A percentile compares a stretch with the other conserved stretches of the same genome.
phyloP scores from a whole-genome alignment of 129 eudicot species.

The Flaveria robusta region DNA sequence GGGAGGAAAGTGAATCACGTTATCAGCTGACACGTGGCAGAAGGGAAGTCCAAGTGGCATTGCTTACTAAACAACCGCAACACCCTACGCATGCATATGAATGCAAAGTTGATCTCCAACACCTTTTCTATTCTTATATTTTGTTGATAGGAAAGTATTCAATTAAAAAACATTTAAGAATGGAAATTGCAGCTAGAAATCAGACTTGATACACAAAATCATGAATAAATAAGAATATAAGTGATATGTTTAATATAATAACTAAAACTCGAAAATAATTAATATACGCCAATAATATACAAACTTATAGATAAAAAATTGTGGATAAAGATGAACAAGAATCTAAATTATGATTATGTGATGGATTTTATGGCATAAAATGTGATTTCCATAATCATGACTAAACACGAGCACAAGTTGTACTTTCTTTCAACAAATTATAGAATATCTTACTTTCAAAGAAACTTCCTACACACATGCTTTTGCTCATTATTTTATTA shows the following conservation, averaged over 20 bases:
- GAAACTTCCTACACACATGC: slow-evolving; percentile 35
- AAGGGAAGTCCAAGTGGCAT: slow-evolving; percentile 13
- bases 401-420: slow-evolving; percentile 31
- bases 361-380: slow-evolving; percentile 11
- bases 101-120: no score
- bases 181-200: no score
- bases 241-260: not conserved
- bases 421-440: slow-evolving; percentile 31
- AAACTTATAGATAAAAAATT: not conserved
- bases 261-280: not conserved
- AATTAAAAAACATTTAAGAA: no score
- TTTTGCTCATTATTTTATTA: not conserved
- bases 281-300: not conserved
- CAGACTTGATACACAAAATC: not conserved
- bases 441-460: slow-evolving; percentile 23
- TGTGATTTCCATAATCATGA: slow-evolving; percentile 31
- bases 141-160: no score
- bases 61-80: slow-evolving; percentile 15
- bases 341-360: slow-evolving; percentile 29
- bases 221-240: not conserved
- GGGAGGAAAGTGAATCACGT: not conserved
- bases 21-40: not conserved
- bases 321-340: slow-evolving; percentile 29
- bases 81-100: slow-evolving; percentile 13
- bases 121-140: no score